Evolutionary conservation across 2,329 filamentous ascomycete genomes (phyloP), one percentile per base, ranked within the genome.

Genomic region (Aureobasidium namibiae): DNA sequence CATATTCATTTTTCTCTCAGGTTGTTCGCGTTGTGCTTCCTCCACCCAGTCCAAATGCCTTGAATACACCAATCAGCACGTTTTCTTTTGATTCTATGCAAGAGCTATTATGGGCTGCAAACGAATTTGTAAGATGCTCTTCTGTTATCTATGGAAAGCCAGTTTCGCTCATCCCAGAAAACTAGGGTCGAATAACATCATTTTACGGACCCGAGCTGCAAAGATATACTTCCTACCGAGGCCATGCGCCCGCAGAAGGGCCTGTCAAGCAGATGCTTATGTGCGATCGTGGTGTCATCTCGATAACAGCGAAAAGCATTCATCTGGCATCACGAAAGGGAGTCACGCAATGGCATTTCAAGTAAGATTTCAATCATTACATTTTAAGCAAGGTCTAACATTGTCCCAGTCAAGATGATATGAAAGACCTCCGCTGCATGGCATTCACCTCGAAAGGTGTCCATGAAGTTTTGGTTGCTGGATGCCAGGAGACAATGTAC

Each of bases 401-500:
- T 11, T 21, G 3, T 16, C n/a, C 8, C 64, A 89, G 86, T 64
- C 80, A 85, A 68, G 78, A 84, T 29, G 87, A 88, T 59, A 95
- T 97, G 87, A 84, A 82, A 63, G 90, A 96, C 69, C 77, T 99
- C 64, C 84, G 85, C 66, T 97, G 94, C 73, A 97, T 97, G 91
- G 92, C 88, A 71, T 96, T 95, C 70, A 95, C 90, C 1, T 91
- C 89, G 29, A 91, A 91, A 68, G 88, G 88, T 9, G 89, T 88
- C 26, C 82, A 83, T 14, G 88, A 95, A 68, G 86, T 99, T 60
- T 77, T 99, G 21, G 89, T 92, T 34, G 94, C 91, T 48, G 94
- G 94, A 48, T 83, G 87, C 65, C 94, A 99, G 73, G 82, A 87
- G 59, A 82, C 82, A 52, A 95, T 99, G 88, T 88, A 96, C 70